Percentiles rank a stretch among this genome's conserved stretches.
These are phyloP conservation scores for Atalantia buxifolia DNA, from an alignment of 345 rosid genomes.

Conservation along the genomic window DNA sequence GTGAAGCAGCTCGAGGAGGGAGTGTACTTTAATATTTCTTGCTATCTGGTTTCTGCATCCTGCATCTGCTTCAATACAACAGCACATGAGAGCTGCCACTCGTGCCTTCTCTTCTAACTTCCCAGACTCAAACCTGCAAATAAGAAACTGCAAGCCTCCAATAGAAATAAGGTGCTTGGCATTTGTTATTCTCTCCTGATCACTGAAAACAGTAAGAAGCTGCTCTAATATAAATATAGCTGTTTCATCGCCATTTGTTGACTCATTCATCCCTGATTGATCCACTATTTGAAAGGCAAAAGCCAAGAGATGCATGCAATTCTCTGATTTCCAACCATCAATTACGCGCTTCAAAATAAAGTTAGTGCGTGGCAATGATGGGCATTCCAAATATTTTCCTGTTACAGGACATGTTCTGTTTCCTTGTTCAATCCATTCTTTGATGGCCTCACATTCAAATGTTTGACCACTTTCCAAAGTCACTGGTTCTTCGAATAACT, in stretches of 20 bases:
- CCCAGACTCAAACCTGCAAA: slow-evolving; percentile 35
- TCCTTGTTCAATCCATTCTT: slow-evolving; percentile 55
- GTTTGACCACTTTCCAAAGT: slow-evolving; percentile 66
- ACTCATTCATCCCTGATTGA: slow-evolving; percentile 7
- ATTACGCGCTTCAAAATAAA: slow-evolving; percentile 46
- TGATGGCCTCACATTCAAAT: slow-evolving; percentile 51
- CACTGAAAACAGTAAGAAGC: slow-evolving; percentile 36
- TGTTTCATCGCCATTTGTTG: slow-evolving; percentile 22
- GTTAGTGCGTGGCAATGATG: slow-evolving; percentile 44
- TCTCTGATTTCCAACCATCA: slow-evolving; percentile 43
- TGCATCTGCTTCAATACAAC: slow-evolving; percentile 51
- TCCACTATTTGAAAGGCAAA: slow-evolving; percentile 26
- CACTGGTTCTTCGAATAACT: slow-evolving; percentile 57
- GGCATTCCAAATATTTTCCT: slow-evolving; percentile 41
- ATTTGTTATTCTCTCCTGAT: slow-evolving; percentile 34
- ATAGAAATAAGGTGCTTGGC: slow-evolving; percentile 42
- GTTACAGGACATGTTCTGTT: slow-evolving; percentile 57
- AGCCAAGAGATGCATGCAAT: slow-evolving; percentile 21
- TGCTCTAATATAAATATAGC: slow-evolving; percentile 37
- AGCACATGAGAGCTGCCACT: slow-evolving; percentile 34
- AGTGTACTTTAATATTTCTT: slow-evolving; percentile 23
- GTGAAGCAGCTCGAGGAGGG: slow-evolving; percentile 44
- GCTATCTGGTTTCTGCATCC: slow-evolving; percentile 44
- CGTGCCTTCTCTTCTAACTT: slow-evolving; percentile 33
- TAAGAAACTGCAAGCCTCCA: slow-evolving; percentile 50